Evolutionary conservation across 164 flowering plant species (phyloP).

Genomic region (Vitis riparia): DNA sequence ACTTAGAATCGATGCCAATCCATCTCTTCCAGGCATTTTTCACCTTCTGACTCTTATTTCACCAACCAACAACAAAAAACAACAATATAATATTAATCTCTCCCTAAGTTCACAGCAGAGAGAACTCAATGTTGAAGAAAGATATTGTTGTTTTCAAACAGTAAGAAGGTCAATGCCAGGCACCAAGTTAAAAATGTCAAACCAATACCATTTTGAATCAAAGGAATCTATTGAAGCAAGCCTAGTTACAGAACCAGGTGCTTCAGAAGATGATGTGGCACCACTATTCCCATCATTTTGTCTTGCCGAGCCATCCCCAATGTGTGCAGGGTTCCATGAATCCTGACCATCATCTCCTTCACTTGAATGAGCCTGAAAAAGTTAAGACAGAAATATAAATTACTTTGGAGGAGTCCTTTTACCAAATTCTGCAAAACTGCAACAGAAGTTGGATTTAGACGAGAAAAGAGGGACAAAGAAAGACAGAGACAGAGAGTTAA

Average conservation of each 20-base stretch:
- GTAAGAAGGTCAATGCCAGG: neutral
- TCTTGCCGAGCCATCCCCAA: constrained; percentile 59
- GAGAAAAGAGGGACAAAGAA: neutral
- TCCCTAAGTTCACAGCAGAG: no score
- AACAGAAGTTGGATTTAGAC: neutral
- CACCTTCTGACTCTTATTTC: neutral
- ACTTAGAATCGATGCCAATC: neutral
- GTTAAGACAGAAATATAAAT: neutral
- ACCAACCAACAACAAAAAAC: neutral
- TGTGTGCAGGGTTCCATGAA: constrained; percentile 75
- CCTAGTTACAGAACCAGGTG: constrained; percentile 59
- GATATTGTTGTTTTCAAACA: no score
- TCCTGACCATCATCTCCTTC: constrained; percentile 56
- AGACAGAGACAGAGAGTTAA: neutral
- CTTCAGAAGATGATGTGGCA: constrained; percentile 65
- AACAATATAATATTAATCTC: no score
- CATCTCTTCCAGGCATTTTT: neutral
- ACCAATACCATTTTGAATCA: constrained; percentile 88
- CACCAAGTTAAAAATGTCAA: neutral
- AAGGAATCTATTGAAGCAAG: constrained; percentile 97
- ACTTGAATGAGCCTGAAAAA: constrained; percentile 29
- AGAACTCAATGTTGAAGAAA: no score
- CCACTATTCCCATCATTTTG: constrained; percentile 49
- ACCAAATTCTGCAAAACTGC: neutral
- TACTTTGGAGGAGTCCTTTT: neutral